A percentile compares a stretch with the other conserved stretches of the same genome.
These are phyloP conservation scores for Penicillium soppii DNA, from an alignment of 495 filamentous ascomycete genomes.

Conservation along the genomic window DNA sequence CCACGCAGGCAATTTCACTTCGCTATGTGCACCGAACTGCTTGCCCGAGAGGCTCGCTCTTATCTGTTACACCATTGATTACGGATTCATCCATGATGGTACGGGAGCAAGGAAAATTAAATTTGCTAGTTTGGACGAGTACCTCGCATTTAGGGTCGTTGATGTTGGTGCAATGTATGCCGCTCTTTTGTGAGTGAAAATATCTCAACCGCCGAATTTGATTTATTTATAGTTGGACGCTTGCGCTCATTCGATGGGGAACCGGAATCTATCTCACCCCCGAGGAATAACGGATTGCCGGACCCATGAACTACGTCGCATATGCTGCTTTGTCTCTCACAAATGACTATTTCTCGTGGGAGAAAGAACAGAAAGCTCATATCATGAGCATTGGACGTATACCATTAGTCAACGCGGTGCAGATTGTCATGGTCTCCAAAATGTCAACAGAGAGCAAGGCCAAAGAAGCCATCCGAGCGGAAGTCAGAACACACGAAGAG, in stretches of 20 bases:
- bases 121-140: too few species aligned
- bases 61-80: neutral
- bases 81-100: neutral
- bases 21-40: neutral
- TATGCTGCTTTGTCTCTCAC: neutral
- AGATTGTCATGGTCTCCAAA: neutral
- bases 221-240: too few species aligned
- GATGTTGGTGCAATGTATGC: too few species aligned
- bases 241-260: too few species aligned
- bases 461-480: neutral
- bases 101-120: too few species aligned
- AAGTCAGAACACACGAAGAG: neutral
- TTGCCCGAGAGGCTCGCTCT: neutral
- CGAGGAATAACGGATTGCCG: neutral
- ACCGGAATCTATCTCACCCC: neutral
- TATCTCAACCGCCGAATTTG: too few species aligned
- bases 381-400: neutral
- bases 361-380: neutral
- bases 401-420: neutral
- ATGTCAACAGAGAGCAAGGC: neutral
- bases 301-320: neutral
- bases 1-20: neutral
- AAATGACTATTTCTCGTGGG: neutral
- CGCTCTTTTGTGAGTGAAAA: too few species aligned
- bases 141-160: too few species aligned